Evolutionary conservation across 2,329 filamentous ascomycete genomes (phyloP).

Genomic region (Clarireedia sp.): DNA sequence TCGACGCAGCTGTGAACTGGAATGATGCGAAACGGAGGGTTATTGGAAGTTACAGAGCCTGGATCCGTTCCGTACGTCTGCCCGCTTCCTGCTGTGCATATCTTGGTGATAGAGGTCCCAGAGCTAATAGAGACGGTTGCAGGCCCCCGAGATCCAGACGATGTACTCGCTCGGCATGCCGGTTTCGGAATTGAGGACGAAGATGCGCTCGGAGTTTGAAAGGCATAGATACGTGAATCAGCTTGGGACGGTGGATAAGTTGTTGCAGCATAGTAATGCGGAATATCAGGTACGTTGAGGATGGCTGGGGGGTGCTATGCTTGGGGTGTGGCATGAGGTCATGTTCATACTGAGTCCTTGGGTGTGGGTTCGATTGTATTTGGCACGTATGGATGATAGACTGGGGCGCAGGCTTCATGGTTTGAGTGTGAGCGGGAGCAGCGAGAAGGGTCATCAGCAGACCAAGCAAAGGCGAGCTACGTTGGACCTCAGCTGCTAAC

Average conservation of each 20-base stretch:
- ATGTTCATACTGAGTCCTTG: too few relatives aligned
- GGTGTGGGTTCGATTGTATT: background rate
- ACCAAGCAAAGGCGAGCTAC: too few relatives aligned
- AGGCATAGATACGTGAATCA: conserved; percentile 89
- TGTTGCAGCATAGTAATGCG: conserved; percentile 82
- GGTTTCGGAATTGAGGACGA: conserved; percentile 79
- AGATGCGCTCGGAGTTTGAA: conserved; percentile 95
- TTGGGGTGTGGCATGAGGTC: background rate
- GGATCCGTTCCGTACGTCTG: conserved; percentile 80
- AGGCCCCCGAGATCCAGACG: conserved; percentile 94
- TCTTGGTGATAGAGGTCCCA: background rate
- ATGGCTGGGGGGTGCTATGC: background rate
- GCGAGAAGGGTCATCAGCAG: too few relatives aligned
- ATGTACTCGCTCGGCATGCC: conserved; percentile 95
- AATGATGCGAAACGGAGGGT: conserved; percentile 80
- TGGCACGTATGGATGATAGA: too few relatives aligned
- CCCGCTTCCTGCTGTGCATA: background rate
- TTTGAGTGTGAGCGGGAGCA: too few relatives aligned
- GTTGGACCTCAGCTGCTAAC: background rate
- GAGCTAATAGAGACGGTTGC: conserved; percentile 11
- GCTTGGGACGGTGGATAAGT: conserved; percentile 76
- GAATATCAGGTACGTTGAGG: conserved; percentile 72
- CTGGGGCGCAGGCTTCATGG: too few relatives aligned
- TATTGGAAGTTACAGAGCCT: conserved; percentile 83
- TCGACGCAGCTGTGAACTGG: conserved; percentile 71